A percentile compares a stretch with the other conserved stretches of the same genome.
Evolutionary conservation across 352 stramenopile species (phyloP).

Genomic region (Paralagenidium karlingii): DNA sequence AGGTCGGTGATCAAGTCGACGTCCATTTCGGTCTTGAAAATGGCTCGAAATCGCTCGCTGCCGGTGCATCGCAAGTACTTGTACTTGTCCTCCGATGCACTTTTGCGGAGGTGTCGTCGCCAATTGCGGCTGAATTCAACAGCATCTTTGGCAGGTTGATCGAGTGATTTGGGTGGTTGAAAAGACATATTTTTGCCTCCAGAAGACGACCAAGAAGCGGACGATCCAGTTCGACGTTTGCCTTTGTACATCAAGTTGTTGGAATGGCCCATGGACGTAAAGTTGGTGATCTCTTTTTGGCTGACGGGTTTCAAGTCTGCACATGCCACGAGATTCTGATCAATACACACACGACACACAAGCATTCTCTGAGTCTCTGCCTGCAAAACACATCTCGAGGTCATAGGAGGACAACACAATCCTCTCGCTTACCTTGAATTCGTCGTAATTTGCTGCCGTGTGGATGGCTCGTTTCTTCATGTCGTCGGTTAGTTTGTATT

Average conservation of each 20-base stretch:
- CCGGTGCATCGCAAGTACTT: conserved; percentile 9
- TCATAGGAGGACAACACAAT: background rate
- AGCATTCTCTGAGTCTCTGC: background rate
- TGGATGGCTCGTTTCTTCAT: conserved; percentile 86
- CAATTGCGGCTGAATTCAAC: conserved; percentile 63
- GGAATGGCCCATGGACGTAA: conserved; percentile 26
- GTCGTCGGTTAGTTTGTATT: conserved; percentile 75
- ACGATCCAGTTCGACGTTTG: conserved; percentile 15
- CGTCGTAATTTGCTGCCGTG: conserved; percentile 69
- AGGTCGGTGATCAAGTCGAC: conserved; percentile 62
- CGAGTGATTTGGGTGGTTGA: conserved; percentile 9
- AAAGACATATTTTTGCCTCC: conserved; percentile 12
- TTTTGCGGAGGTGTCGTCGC: conserved; percentile 47
- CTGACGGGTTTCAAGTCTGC: conserved; percentile 72
- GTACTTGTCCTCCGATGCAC: conserved; percentile 35
- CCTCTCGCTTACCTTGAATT: conserved; percentile 49
- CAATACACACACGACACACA: background rate
- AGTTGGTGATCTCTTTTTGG: conserved; percentile 49
- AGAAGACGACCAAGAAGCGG: no score
- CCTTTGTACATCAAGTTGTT: conserved; percentile 57
- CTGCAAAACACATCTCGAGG: background rate
- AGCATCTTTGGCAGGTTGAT: conserved; percentile 19
- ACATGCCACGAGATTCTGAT: conserved; percentile 72
- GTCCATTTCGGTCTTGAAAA: conserved; percentile 66
- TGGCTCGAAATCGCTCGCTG: conserved; percentile 12